These are phyloP conservation scores for Diaporthe sp. DNA, from an alignment of 2,329 filamentous ascomycete genomes.

Conservation along the genomic window DNA sequence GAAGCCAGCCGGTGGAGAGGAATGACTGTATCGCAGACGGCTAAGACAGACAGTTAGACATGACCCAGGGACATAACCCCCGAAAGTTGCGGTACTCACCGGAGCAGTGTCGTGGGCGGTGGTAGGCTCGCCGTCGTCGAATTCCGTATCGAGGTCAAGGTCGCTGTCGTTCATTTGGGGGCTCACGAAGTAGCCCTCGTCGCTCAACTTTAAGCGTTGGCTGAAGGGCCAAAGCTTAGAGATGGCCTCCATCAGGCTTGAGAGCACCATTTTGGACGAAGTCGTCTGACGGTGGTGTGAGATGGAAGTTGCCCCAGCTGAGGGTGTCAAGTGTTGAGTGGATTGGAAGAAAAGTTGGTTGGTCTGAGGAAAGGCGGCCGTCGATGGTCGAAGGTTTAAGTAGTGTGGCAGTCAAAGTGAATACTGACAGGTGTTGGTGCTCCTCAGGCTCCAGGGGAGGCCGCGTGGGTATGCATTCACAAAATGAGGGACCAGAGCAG, in stretches of 20 bases:
- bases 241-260: not conserved
- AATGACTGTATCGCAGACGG: not conserved
- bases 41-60: not conserved
- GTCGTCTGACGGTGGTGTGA: not conserved
- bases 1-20: not conserved
- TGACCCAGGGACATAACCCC: too few species aligned
- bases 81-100: accelerated
- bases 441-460: too few species aligned
- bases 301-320: not conserved
- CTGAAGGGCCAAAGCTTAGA: not conserved
- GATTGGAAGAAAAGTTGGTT: not conserved
- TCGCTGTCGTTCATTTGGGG: not conserved
- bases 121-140: too few species aligned
- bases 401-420: not conserved
- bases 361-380: not conserved
- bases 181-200: not conserved
- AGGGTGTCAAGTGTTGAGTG: not conserved
- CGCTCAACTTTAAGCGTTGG: not conserved
- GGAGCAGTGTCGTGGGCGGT: not conserved
- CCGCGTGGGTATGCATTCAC: too few species aligned
- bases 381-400: not conserved
- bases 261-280: not conserved
- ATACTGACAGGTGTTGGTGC: not conserved
- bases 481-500: too few species aligned
- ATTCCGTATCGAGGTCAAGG: not conserved